phyloP scores from a whole-genome alignment of 2,329 filamentous ascomycete species.

The Neonectria magnoliae region DNA sequence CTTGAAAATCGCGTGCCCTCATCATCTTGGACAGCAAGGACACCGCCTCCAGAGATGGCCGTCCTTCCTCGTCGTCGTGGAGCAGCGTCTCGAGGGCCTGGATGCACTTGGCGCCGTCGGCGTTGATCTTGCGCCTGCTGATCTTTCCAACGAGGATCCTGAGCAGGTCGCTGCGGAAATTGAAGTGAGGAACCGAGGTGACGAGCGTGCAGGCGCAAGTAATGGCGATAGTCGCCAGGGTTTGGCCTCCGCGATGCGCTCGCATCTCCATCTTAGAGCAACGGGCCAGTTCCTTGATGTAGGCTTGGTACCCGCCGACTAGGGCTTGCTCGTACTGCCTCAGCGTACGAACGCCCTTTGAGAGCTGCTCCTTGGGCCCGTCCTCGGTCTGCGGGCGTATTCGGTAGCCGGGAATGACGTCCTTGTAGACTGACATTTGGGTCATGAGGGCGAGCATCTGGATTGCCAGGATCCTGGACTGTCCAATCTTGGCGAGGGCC shows the following conservation, averaged over 20 bases:
- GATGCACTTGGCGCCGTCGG: slow-evolving; percentile 80
- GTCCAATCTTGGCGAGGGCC: slow-evolving; percentile 77
- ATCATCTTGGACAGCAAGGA: slow-evolving; percentile 93
- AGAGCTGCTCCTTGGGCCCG: slow-evolving; percentile 80
- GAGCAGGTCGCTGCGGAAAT: slow-evolving; percentile 88
- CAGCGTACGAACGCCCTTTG: slow-evolving; percentile 87
- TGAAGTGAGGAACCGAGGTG: slow-evolving; percentile 91
- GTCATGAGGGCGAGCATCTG: slow-evolving; percentile 88
- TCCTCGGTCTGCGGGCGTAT: slow-evolving; percentile 86
- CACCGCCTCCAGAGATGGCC: slow-evolving; percentile 86
- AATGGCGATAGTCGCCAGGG: slow-evolving; percentile 79
- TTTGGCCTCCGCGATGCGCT: slow-evolving; percentile 53
- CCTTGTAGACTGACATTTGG: slow-evolving; percentile 91
- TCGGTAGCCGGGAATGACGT: slow-evolving; percentile 94
- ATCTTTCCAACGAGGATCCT: slow-evolving; percentile 89
- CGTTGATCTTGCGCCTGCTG: slow-evolving; percentile 75
- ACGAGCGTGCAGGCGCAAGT: slow-evolving; percentile 86
- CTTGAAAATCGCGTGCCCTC: slow-evolving; percentile 82
- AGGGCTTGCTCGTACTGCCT: slow-evolving; percentile 89
- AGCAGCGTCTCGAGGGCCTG: slow-evolving; percentile 85
- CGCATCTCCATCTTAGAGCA: slow-evolving; percentile 68
- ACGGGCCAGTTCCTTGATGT: slow-evolving; percentile 78
- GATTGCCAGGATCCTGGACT: slow-evolving; percentile 75
- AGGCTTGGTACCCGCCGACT: slow-evolving; percentile 84
- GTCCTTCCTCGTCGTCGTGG: slow-evolving; percentile 87